Percentiles rank a stretch among this genome's conserved stretches.
phyloP scores from a whole-genome alignment of 306 rosid genomes.

The Lathyrus aphaca region DNA sequence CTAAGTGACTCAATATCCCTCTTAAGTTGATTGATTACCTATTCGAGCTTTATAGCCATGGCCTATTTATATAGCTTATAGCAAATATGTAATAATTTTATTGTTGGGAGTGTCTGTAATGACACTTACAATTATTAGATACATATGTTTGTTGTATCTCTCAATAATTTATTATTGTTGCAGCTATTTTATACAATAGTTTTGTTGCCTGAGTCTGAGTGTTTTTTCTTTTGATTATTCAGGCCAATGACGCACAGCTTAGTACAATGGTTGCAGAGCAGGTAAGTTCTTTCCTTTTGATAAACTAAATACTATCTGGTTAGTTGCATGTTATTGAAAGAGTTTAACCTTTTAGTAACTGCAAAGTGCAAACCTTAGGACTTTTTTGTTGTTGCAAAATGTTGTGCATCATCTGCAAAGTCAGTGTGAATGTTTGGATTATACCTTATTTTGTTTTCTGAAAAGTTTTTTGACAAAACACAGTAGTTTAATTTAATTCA shows the following conservation, averaged over 20 bases:
- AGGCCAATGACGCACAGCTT: slow-evolving; percentile 99
- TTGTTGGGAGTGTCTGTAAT: background rate
- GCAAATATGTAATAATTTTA: slow-evolving; percentile 8
- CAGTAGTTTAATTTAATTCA: slow-evolving; percentile 1
- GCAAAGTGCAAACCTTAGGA: slow-evolving; percentile 8
- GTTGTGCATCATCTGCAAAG: slow-evolving; percentile 6
- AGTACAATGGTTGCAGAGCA: slow-evolving; percentile 98
- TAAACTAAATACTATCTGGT: slow-evolving; percentile 1
- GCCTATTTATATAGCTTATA: background rate
- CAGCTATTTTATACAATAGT: slow-evolving; percentile 13
- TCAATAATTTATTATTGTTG: slow-evolving; percentile 4
- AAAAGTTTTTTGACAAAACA: slow-evolving; percentile 9
- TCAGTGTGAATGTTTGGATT: slow-evolving; percentile 8
- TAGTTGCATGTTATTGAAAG: slow-evolving; percentile 7
- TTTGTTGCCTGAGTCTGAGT: slow-evolving; percentile 38
- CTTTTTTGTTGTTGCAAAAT: background rate
- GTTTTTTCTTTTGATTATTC: slow-evolving; percentile 38
- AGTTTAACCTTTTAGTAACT: slow-evolving; percentile 13
- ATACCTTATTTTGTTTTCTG: slow-evolving; percentile 13
- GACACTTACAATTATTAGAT: slow-evolving; percentile 10
- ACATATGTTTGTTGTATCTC: background rate
- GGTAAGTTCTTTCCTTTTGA: slow-evolving; percentile 46
- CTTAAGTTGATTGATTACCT: background rate
- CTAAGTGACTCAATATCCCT: background rate
- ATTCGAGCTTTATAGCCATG: background rate